Evolutionary conservation across 2,329 filamentous ascomycete genomes (phyloP), one percentile per base, ranked within the genome.

Genomic region (Diaporthe vaccinii): DNA sequence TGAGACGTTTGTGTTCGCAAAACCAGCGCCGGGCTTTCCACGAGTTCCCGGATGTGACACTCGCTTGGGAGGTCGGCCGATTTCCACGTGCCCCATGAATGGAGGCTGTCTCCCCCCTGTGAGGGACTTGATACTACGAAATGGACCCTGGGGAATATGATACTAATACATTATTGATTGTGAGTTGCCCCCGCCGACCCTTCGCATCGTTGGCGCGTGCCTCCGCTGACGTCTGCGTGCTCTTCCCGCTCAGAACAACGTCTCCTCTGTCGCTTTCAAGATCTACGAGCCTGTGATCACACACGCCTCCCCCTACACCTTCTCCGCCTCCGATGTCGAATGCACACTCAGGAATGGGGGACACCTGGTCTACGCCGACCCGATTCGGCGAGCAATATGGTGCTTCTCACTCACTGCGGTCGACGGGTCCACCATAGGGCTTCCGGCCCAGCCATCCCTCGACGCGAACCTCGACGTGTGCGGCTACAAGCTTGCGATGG

Each of bases 81-180:
- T 49, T 65, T 59, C 55, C 71, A 62, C 73, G 75, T 62, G 75
- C 77, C 75, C 73, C 73, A 76, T 76, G 75, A 74, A 73, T 58
- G 73, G 75, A 61, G 57, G 46, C 61, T 68, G 55, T 59, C 75
- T 73, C 77, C 78, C 76, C 78, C 74, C 65, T 55, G 31, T 72
- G 65, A 76, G 75, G 77, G 78, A 78, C 74, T 76, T 74, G 72
- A 77, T 55, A 53, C 44, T 79, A 77, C 89, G 89, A 88, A 81
- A 92, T 92, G 90, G 90, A 92, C 83, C 87, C 88, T 83, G 88
- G 89, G 78, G 90, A 91, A 84, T 91, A 91, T 83, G 89, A 91
- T 80, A 92, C 90, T 81, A 92, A 92, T 84, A 87, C 86, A 76
- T 84, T 92, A 80, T 84, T 90, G 80, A 86, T 91, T 84, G 90